Evolutionary conservation across 2,329 filamentous ascomycete genomes (phyloP), one percentile per base, ranked within the genome.

Genomic region (Xylaria sp.): DNA sequence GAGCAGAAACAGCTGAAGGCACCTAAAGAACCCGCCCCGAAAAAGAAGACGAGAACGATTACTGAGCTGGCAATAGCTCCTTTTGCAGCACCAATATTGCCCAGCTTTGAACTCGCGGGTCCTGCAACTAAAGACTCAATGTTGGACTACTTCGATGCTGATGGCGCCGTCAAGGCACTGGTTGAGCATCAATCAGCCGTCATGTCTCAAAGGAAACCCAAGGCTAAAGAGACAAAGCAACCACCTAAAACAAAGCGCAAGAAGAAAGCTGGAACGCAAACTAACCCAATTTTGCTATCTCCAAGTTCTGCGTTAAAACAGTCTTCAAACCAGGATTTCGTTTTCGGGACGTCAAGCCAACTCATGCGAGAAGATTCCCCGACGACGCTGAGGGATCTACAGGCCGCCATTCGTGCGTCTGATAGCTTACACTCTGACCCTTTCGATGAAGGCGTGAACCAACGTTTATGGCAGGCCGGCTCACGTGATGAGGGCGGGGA

Each of bases 321-420:
- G 72, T 86, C 91, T 15, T 83, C 87, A 3, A 83, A 86, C 1
- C 93, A 96, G 76, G 89, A 94, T 67, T 92, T 94, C 75, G 81
- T 97, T 0, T 97, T 97, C 79, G 93, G 93, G 0, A 96, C 93
- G 0, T 94, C 91, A 1, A 97, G 93, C 77, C 93, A 97, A 77
- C 81, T 97, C 28, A 91, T 90, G 15, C 82, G 86, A 63, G 91
- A 93, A 65, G 88, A 93, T 41, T 92, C 91, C 0, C 91, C 91
- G 10, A 86, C 86, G 0, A 85, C 90, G 28, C 78, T 92, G 18
- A 84, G 85, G 34, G 86, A 91, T 53, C 78, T 92, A 23, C 88
- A 92, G 61, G 76, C 83, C 61, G 90, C 89, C 1, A 85, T 92
- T 70, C 84, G 83, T 69, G 83, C 82, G 43, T 92, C 90, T 0